A percentile compares a stretch with the other conserved stretches of the same genome.
These are phyloP conservation scores for Sporothrix curviconia DNA, from an alignment of 2,329 filamentous ascomycete genomes.

Conservation along the genomic window DNA sequence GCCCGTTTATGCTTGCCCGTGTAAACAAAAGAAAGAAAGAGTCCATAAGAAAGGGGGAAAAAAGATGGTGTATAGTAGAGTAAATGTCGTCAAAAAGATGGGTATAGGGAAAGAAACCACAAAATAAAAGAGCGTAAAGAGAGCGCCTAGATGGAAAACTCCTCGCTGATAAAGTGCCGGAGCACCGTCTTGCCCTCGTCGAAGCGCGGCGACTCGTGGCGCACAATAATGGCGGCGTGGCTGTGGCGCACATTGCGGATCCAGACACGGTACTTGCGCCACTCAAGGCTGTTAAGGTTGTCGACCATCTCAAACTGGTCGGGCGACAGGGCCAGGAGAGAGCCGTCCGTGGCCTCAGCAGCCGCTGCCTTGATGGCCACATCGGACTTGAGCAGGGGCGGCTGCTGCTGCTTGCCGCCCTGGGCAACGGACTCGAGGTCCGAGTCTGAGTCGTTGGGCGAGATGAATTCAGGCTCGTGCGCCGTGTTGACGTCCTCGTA, in stretches of 20 bases:
- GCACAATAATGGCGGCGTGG: constrained; percentile 85
- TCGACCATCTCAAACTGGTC: constrained; percentile 83
- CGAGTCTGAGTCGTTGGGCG: constrained; percentile 36
- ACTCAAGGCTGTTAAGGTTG: constrained; percentile 60
- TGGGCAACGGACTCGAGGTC: constrained; percentile 27
- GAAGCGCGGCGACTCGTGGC: constrained; percentile 60
- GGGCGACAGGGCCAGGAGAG: constrained; percentile 69
- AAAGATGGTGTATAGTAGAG: neutral
- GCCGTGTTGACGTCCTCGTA: constrained; percentile 66
- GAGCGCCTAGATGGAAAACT: constrained; percentile 55
- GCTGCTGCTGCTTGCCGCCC: neutral
- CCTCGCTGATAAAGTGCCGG: constrained; percentile 70
- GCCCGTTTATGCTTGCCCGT: neutral
- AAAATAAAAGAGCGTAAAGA: neutral
- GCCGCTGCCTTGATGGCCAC: constrained; percentile 16
- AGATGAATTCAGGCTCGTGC: constrained; percentile 66
- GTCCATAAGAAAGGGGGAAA: neutral
- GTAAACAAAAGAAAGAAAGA: neutral
- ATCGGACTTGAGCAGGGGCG: neutral
- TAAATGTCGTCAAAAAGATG: neutral
- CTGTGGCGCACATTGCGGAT: constrained; percentile 73
- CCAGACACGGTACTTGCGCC: constrained; percentile 62
- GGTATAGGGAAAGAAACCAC: neutral
- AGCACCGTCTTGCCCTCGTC: constrained; percentile 72
- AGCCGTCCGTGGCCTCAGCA: constrained; percentile 37